Percentiles rank a stretch among this genome's conserved stretches.
phyloP scores from a whole-genome alignment of 169 alveolate species.

The Amoebophrya sp. region DNA sequence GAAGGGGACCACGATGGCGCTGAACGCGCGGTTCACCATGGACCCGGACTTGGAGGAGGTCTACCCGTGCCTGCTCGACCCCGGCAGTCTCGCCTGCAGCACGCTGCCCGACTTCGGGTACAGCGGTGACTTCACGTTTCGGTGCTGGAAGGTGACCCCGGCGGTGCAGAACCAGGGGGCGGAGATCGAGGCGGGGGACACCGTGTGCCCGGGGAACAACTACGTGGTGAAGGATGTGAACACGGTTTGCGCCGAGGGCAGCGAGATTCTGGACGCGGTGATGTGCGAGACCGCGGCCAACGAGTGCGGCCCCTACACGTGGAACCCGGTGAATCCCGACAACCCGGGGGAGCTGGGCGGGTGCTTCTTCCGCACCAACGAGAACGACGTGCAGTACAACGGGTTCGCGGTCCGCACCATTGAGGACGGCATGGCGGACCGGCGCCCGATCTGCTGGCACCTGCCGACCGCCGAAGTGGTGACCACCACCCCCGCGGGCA shows the following conservation, averaged over 20 bases:
- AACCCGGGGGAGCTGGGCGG: not conserved
- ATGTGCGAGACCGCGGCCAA: not conserved
- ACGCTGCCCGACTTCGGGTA: not conserved
- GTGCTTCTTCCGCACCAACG: not conserved
- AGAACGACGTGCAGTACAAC: conserved; percentile 15
- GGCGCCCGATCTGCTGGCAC: not conserved
- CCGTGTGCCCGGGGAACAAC: not conserved
- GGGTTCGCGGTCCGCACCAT: not conserved
- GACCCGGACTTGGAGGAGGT: not conserved
- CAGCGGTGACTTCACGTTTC: not conserved
- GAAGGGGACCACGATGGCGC: not conserved
- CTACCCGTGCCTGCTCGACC: not conserved
- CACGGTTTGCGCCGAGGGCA: not conserved
- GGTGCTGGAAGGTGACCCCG: conserved; percentile 7
- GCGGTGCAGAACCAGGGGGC: not conserved
- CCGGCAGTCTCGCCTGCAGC: not conserved
- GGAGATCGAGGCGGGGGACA: not conserved
- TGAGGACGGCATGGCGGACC: not conserved
- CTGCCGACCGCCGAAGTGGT: not conserved
- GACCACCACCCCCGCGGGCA: not conserved
- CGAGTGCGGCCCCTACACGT: conserved; percentile 16
- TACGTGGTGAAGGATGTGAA: not conserved
- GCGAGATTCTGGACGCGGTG: not conserved
- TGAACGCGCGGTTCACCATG: conserved; percentile 15
- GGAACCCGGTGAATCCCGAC: not conserved